Percentiles rank a stretch among this genome's conserved stretches.
These are phyloP conservation scores for Oxytropis ochrocephala DNA, from an alignment of 306 rosid species.

Conservation along the genomic window DNA sequence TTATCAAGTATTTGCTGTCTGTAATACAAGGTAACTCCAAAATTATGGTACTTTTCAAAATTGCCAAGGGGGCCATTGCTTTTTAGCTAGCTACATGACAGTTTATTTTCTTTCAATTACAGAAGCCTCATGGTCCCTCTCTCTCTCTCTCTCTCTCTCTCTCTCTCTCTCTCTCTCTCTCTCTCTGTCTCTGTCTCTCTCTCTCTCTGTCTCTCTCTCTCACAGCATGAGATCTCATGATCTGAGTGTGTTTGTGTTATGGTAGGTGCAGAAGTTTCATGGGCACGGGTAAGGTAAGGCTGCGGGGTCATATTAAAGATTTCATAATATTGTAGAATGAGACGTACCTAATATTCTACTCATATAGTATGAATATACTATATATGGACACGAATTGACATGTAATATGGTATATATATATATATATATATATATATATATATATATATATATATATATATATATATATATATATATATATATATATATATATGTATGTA, in stretches of 20 bases:
- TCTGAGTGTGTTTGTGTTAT: slow-evolving; percentile 16
- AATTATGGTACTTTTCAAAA: slow-evolving; percentile 37
- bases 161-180: not conserved
- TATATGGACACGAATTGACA: not conserved
- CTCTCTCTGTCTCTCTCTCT: not conserved
- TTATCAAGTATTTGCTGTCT: slow-evolving; percentile 24
- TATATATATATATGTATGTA: too few relatives aligned
- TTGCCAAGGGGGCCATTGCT: slow-evolving; percentile 38
- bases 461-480: too few relatives aligned
- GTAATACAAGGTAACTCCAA: slow-evolving; percentile 38
- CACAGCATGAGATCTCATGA: slow-evolving; percentile 4
- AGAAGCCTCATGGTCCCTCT: slow-evolving; percentile 2
- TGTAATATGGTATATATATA: not conserved
- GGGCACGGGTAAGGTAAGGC: slow-evolving; percentile 6
- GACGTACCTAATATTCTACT: too few relatives aligned
- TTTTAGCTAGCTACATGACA: slow-evolving; percentile 22
- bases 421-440: too few relatives aligned
- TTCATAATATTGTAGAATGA: not conserved
- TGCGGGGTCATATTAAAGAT: not conserved
- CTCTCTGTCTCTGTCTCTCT: not conserved
- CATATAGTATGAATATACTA: not conserved
- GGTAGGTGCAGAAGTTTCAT: slow-evolving; percentile 25
- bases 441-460: too few relatives aligned
- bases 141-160: not conserved
- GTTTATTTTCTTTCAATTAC: slow-evolving; percentile 14